Evolutionary conservation across 225 moss, liverwort and hornwort genomes (phyloP), one percentile per base, ranked within the genome.

Genomic region (Climacium dendroides): DNA sequence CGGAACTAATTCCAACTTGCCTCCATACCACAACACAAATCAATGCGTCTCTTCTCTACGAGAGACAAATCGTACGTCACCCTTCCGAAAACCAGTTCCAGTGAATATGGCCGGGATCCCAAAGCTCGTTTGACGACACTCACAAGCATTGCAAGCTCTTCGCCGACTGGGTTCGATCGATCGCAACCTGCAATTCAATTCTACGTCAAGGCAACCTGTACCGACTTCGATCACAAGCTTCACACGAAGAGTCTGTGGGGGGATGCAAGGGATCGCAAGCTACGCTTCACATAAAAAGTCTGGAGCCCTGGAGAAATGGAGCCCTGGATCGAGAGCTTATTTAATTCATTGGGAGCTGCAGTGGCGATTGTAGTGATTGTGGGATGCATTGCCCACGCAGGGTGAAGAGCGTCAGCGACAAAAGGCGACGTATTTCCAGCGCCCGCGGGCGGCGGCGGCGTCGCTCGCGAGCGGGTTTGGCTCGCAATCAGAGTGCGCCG

Each of bases 401-500:
- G 14, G 53, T 34, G 82, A 22, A 26, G 74, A 35, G 34, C 26
- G 70, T n/a, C 87, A 43, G 73, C 91, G 88, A 78, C 81, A 53
- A 82, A 81, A 81, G 55, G 85, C 82, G 85, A 88, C 87, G 87
- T 60, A 39, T 65, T 89, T 89, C 84, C 59, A 59, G 91, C 5
- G 83, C 76, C 72, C 74, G 88, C 74, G 60, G 30, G 45, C 58
- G 14, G 2, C 47, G 47, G 26, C 52, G n/a, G 6, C 63, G 52
- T 19, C 66, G 54, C 76, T 54, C 10, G 75, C 65, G 45, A 34
- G 20, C 61, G 72, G 19, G 30, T 29, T 35, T 43, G 18, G 28
- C 71, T 58, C 30, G 37, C 20, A 39, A 25, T 47, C 58, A 35
- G 64, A 86, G 83, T 29, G 85, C 92, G 92, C 92, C 92, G 84